Base-by-base conservation (phyloP, 1,284 basidiomycete species). In the Trametes polyzona region DNA sequence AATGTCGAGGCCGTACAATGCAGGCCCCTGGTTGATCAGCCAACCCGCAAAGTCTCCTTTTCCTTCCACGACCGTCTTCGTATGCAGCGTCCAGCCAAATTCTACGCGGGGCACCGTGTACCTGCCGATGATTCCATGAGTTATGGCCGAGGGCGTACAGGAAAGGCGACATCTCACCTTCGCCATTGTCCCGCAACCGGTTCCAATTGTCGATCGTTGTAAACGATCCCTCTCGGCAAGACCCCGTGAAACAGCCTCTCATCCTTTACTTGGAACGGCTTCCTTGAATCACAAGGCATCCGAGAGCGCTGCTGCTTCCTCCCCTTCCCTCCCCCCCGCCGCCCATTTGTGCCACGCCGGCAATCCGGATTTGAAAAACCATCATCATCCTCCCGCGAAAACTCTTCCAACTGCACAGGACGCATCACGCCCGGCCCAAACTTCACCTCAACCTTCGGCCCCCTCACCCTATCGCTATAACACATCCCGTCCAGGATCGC, bases 41-140 rank as follows among this genome's bases (percentile, higher is more conserved):
- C 58, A 60, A 2, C 41, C 54, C 3, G 26, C 23, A n/a, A 50
- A 56, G 41, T 55, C 58, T 5, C 36, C 47, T 24, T n/a, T 27
- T 16, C 40, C 54, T 26, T 47, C n/a, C 4, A 60, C 50, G 8
- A 2, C 23, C 3, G 58, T 56, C 23, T 19, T 30, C 3, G 58
- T 53, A 14, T 50, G 36, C 40, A 60, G 42, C 6, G 23, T 19
- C 58, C 54, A 60, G 6, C 42, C 58, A 16, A 27, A n/a, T 2
- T 42, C 47, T 29, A 59, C 23, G 9, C 36, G 30, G 5, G 16
- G 21, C 10, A 55, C 52, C 6, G 48, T 48, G 16, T 59, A 55
- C 11, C 52, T 55, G 14, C 11, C 6, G 16, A 24, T 17, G 11
- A 9, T 14, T 21, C n/a, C n/a, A n/a, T 23, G 10, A 32, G 32